Evolutionary conservation across 352 stramenopile genomes (phyloP), one percentile per base, ranked within the genome.

Genomic region (Phytophthora sp.): DNA sequence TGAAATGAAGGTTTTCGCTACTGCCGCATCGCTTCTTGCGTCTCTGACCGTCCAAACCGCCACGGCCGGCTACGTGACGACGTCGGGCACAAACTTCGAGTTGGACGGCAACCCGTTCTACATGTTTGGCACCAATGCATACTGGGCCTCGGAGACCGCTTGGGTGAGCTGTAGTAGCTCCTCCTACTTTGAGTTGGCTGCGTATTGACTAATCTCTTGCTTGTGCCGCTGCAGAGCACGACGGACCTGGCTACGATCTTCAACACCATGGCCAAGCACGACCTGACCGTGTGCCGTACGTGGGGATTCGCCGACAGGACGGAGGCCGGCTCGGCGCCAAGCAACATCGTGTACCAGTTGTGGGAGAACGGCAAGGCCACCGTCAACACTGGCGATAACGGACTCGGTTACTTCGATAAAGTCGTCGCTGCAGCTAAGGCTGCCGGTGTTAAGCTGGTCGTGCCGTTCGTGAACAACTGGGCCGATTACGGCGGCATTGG

Each of bases 391-490:
- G 47, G 33, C 3, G 45, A 60, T 33, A 71, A 76, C 50, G 69
- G 69, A 29, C 69, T 76, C 11, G 69, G 69, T 0, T 76, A 76
- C 63, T 76, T 76, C 16, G 69, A 76, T 42, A 13, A 20, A 31
- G 66, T 77, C 16, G 60, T 77, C 11, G 65, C 56, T 2, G 70
- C 70, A 2, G 70, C 70, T 13, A 77, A 74, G 26, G 65, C 65
- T 13, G 70, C 70, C 2, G 70, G 70, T 16, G 66, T 77, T 21
- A 74, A 77, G 36, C 57, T 77, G n/a, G 61, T 77, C 15, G 69
- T 77, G 49, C 69, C 69, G 20, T 58, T 74, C 15, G 70, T 76
- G 27, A 76, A 76, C 69, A 76, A 73, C 30, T 76, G 69, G 69
- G 73, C 69, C 9, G 69, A 73, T 54, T 73, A 76, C 52, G 68